phyloP scores from a whole-genome alignment of 2,329 filamentous ascomycete genomes.

The Ophiobolus disseminans region DNA sequence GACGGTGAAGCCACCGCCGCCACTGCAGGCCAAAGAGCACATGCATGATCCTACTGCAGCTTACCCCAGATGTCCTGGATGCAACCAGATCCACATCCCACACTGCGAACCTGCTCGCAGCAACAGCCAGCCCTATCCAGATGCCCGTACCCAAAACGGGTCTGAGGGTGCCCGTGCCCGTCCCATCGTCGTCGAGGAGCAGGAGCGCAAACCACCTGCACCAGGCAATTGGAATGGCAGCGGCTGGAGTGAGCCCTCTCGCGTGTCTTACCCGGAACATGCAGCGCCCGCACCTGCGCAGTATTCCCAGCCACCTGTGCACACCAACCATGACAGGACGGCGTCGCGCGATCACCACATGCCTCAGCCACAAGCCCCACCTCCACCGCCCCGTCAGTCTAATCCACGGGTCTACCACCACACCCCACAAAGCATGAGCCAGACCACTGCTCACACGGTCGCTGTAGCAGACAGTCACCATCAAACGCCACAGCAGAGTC shows the following conservation, averaged over 20 bases:
- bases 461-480: slow-evolving; percentile 38
- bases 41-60: slow-evolving; percentile 30
- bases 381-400: slow-evolving; percentile 34
- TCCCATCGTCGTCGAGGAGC: slow-evolving; percentile 55
- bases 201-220: slow-evolving; percentile 43
- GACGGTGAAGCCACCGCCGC: slow-evolving; percentile 60
- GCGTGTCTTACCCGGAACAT: slow-evolving; percentile 34
- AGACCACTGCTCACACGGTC: slow-evolving; percentile 30
- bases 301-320: slow-evolving; percentile 26
- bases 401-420: slow-evolving; percentile 42
- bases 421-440: slow-evolving; percentile 37
- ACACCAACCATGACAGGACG: slow-evolving; percentile 27
- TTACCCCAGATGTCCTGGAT: slow-evolving; percentile 26
- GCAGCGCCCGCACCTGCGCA: slow-evolving; percentile 20
- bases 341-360: slow-evolving; percentile 33
- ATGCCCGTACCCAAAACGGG: slow-evolving; percentile 17
- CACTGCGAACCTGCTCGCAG: slow-evolving; percentile 34
- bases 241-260: slow-evolving; percentile 30
- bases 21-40: slow-evolving; percentile 81
- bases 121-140: slow-evolving; percentile 34
- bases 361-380: slow-evolving; percentile 20
- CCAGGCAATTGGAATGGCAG: slow-evolving; percentile 27
- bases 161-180: slow-evolving; percentile 55
- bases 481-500: slow-evolving; percentile 30
- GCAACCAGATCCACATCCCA: slow-evolving; percentile 35